Evolutionary conservation across 176 grass and related monocot genomes (phyloP).

Genomic region (Avena atlantica): DNA sequence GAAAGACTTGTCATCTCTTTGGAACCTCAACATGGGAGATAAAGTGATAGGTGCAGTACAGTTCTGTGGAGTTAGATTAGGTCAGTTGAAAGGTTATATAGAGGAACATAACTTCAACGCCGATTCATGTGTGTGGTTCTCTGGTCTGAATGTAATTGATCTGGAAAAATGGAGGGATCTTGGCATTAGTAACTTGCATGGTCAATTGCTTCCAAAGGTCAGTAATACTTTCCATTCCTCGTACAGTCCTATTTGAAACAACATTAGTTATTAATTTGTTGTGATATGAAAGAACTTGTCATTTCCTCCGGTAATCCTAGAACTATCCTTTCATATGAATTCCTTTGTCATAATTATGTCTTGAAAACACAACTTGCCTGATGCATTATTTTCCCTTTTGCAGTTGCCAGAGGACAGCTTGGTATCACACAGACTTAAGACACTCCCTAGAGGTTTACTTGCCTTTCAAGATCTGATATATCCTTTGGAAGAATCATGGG

Average conservation of each 20-base stretch:
- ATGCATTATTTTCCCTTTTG: slow-evolving; percentile 10
- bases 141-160: slow-evolving; percentile 81
- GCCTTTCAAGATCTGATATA: slow-evolving; percentile 76
- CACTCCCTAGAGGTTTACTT: slow-evolving; percentile 60
- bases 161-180: slow-evolving; percentile 80
- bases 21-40: slow-evolving; percentile 67
- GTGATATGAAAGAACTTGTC: background rate
- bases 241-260: background rate
- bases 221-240: slow-evolving; percentile 20
- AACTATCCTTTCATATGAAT: background rate
- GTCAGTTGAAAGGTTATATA: slow-evolving; percentile 65
- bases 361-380: background rate
- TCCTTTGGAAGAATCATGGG: slow-evolving; percentile 57
- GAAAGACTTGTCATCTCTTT: slow-evolving; percentile 73
- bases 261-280: background rate
- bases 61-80: slow-evolving; percentile 65
- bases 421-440: slow-evolving; percentile 47
- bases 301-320: background rate
- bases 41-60: slow-evolving; percentile 69
- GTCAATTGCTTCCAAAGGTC: slow-evolving; percentile 61
- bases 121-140: slow-evolving; percentile 73
- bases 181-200: slow-evolving; percentile 47
- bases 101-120: slow-evolving; percentile 43
- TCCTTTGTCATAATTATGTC: slow-evolving; percentile 18
- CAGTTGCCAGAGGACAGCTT: slow-evolving; percentile 52